Base-by-base conservation (phyloP, 257 asterid genomes). In the Paraleonurus japonicus region DNA sequence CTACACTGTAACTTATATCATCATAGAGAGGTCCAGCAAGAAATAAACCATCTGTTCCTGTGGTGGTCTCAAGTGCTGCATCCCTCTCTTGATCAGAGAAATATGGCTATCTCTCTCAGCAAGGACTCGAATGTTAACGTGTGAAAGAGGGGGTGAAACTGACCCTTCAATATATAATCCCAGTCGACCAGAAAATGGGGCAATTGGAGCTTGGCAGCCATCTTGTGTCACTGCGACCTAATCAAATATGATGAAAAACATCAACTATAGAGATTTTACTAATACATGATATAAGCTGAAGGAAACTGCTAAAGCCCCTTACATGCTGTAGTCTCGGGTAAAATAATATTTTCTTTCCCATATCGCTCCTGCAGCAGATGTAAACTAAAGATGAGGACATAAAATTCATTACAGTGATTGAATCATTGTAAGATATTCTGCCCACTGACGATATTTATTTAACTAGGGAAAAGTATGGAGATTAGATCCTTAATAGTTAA, bases 1-100 rank as follows among this genome's bases (percentile, higher is more conserved):
- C 87, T 23, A 84, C 63, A 17, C 67, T 78, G 88, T 94, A 94
- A 65, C 72, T 73, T 67, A 83, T 84, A 82, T 90, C 98, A 82
- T 90, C 98, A 79, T 94, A 94, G n/a, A 94, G 90, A 70, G 98
- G 97, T 53, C 98, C 98, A 13, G 96, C 96, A 75, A 79, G 79
- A 81, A 81, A 94, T 65, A 78, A 69, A 48, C 98, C 98, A 83
- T 86, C 90, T 55, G 74, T 61, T 60, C 86, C 86, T 1, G 98
- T 94, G 79, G 80, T 73, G 65, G 90, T 85, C 85, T 89, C 89
- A 79, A 85, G 88, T 65, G 88, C 89, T 70, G 83, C 61, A 73
- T 87, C 90, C 94, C 96, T 81, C 77, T 83, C 81, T 88, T 87
- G 51, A 90, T 85, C 32, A 83, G 75, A 80, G 96, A 83, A 75